A percentile compares a stretch with the other conserved stretches of the same genome.
These are phyloP conservation scores for Spiraea crenata DNA, from an alignment of 331 rosid species.

Conservation along the genomic window DNA sequence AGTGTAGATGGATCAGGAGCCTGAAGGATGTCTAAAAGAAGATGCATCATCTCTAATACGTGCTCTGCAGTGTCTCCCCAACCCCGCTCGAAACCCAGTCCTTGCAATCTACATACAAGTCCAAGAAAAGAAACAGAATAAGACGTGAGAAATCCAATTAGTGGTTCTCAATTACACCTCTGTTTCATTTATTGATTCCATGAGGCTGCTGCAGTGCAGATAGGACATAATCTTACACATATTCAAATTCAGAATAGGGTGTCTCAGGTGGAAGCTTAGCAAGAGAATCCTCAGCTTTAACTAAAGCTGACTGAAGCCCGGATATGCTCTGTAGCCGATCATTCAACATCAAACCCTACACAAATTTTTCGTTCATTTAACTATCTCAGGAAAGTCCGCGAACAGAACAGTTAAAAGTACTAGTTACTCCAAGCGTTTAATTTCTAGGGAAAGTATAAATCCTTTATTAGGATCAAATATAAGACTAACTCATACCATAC, in stretches of 20 bases:
- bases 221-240: slow-evolving; percentile 53
- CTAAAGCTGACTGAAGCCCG: slow-evolving; percentile 63
- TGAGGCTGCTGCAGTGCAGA: slow-evolving; percentile 3
- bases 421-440: not conserved
- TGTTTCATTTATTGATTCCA: slow-evolving; percentile 4
- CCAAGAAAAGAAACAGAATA: not conserved
- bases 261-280: slow-evolving; percentile 55
- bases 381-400: slow-evolving; percentile 4
- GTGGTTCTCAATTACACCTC: slow-evolving; percentile 3
- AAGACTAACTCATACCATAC: not conserved
- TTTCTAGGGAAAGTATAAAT: not conserved
- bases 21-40: slow-evolving; percentile 74
- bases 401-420: not conserved
- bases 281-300: slow-evolving; percentile 74
- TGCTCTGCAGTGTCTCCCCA: slow-evolving; percentile 81
- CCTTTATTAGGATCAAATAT: not conserved
- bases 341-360: slow-evolving; percentile 79
- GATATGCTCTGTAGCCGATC: slow-evolving; percentile 57
- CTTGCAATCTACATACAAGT: slow-evolving; percentile 58
- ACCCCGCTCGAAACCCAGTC: slow-evolving; percentile 81
- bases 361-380: slow-evolving; percentile 3
- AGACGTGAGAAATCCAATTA: not conserved
- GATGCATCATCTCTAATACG: slow-evolving; percentile 70
- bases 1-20: slow-evolving; percentile 84
- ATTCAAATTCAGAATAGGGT: slow-evolving; percentile 68